Conservation (phyloP, 805 yeast genomes). For the Saccharomyces paradoxus region DNA sequence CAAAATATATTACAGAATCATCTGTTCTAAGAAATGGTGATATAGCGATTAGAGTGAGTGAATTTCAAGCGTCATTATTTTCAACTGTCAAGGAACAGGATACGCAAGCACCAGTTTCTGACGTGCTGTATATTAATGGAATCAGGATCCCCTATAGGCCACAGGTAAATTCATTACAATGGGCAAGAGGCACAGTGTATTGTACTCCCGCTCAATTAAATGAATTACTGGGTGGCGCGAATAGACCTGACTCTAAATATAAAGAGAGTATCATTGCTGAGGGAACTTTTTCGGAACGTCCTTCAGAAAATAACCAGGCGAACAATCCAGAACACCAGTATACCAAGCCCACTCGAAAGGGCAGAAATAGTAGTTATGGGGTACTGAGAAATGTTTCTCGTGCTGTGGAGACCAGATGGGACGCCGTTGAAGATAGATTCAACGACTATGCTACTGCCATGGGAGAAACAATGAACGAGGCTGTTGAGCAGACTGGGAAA, state of each 20-base stretch:
- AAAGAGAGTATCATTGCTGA: conserved; percentile 52
- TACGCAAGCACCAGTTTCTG: conserved; percentile 30
- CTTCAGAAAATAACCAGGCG: conserved; percentile 22
- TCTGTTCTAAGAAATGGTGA: conserved; percentile 46
- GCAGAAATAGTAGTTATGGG: conserved; percentile 32
- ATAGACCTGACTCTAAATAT: conserved; percentile 52
- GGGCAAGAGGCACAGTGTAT: conserved; percentile 73
- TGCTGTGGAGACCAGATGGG: conserved; percentile 42
- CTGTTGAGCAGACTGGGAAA: conserved; percentile 40
- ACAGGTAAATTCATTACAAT: conserved; percentile 63
- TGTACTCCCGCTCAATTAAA: conserved; percentile 57
- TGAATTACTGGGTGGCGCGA: conserved; percentile 61
- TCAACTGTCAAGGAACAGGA: conserved; percentile 11
- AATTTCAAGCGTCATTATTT: conserved; percentile 46
- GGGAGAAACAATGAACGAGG: conserved; percentile 43
- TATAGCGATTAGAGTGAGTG: conserved; percentile 44
- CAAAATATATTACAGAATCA: conserved; percentile 34
- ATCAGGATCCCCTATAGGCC: conserved; percentile 74
- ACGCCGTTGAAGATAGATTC: conserved; percentile 43
- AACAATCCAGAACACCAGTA: conserved; percentile 31
- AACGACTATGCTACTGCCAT: conserved; percentile 48
- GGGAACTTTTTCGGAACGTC: conserved; percentile 31
- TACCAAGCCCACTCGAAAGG: conserved; percentile 40
- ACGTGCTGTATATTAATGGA: conserved; percentile 61
- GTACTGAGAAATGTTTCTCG: conserved; percentile 32